Percentiles rank a stretch among this genome's conserved stretches.
Conservation (phyloP, 2,329 filamentous ascomycete genomes). For the Aspergillus persii region DNA sequence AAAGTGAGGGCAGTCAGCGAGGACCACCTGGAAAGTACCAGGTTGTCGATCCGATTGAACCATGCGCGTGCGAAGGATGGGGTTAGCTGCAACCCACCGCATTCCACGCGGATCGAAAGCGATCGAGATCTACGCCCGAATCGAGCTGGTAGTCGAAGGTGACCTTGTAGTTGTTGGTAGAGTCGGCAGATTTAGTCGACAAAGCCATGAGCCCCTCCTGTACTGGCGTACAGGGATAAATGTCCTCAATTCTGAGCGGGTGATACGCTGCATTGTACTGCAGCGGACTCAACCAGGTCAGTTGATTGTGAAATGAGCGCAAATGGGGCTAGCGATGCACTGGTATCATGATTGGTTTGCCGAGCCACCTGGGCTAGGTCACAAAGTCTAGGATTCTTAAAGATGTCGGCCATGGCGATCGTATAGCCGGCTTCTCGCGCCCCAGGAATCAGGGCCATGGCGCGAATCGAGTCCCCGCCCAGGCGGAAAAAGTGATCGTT, state of each 20-base stretch:
- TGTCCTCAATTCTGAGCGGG: conserved; percentile 14
- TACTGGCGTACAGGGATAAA: conserved; percentile 30
- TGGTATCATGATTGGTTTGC: too few relatives aligned
- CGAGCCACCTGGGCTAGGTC: not conserved
- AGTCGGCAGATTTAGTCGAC: too few relatives aligned
- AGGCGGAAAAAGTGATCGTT: conserved; percentile 23
- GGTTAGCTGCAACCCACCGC: not conserved
- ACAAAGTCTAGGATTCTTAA: not conserved
- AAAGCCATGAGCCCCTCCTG: conserved; percentile 41
- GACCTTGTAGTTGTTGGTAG: conserved; percentile 41
- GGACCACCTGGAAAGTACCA: not conserved
- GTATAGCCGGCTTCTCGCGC: not conserved
- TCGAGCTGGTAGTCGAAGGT: conserved; percentile 4
- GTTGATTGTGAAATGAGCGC: too few relatives aligned
- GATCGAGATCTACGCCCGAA: not conserved
- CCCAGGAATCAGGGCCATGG: conserved; percentile 9
- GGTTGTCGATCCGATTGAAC: not conserved
- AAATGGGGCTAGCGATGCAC: too few relatives aligned
- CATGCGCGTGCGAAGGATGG: conserved; percentile 2
- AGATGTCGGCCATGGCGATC: not conserved
- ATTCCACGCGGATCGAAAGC: not conserved
- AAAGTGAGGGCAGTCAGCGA: not conserved
- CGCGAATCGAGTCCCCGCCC: conserved; percentile 23
- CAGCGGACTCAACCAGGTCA: too few relatives aligned
- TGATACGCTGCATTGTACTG: too few relatives aligned